These are phyloP conservation scores for Gigaspora rosea DNA, from an alignment of 192 early-diverging fungal species.

Conservation along the genomic window DNA sequence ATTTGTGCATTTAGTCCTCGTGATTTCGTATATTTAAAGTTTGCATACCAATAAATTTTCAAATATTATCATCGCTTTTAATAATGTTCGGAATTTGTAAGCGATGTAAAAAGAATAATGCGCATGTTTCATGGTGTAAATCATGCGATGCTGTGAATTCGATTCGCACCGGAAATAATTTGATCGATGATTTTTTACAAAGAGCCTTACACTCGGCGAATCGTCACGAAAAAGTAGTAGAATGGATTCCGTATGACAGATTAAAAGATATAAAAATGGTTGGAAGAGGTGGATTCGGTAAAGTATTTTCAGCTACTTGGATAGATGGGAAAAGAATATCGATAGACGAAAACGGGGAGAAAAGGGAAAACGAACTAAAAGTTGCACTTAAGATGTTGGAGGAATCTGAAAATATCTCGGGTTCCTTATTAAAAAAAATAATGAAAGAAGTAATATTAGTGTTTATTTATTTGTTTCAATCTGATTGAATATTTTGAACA, in stretches of 20 bases:
- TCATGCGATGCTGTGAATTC: too few species aligned
- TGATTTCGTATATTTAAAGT: too few species aligned
- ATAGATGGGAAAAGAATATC: not conserved
- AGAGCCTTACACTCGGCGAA: not conserved
- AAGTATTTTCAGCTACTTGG: slow-evolving; percentile 9
- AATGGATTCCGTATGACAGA: slow-evolving; percentile 22
- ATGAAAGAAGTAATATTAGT: too few species aligned
- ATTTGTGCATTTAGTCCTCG: too few species aligned
- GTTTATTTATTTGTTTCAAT: too few species aligned
- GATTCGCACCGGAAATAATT: not conserved
- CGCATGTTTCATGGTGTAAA: too few species aligned
- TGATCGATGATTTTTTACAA: slow-evolving; percentile 7
- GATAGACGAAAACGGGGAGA: not conserved
- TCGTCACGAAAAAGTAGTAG: not conserved
- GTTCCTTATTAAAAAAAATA: too few species aligned
- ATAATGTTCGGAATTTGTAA: too few species aligned
- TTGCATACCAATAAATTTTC: too few species aligned
- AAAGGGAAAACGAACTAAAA: not conserved
- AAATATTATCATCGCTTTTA: too few species aligned
- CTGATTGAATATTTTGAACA: not conserved
- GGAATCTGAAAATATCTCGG: not conserved
- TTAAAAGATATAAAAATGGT: slow-evolving; percentile 1
- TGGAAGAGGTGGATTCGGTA: not conserved
- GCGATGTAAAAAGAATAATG: too few species aligned
- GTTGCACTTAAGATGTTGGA: not conserved